Evolutionary conservation across 176 grass and related monocot genomes (phyloP).

Genomic region (Avena atlantica): DNA sequence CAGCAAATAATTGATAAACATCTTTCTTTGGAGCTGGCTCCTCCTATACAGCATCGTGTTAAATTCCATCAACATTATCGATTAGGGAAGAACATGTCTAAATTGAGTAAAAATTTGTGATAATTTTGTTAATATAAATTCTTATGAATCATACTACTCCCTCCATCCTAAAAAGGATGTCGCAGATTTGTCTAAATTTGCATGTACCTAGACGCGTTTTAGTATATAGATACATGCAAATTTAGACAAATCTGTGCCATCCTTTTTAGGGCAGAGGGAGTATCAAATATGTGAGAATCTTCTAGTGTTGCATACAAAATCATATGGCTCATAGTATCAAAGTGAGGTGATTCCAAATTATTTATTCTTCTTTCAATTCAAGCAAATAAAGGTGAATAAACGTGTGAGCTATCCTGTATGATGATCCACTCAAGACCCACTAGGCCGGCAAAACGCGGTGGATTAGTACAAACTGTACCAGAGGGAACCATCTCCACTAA

Average conservation of each 20-base stretch:
- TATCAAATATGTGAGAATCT: neutral
- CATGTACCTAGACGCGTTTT: no score
- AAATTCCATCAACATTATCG: neutral
- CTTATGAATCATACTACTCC: neutral
- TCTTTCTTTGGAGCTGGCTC: constrained; percentile 80
- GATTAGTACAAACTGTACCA: neutral
- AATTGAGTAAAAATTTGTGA: neutral
- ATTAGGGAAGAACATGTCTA: constrained; percentile 3
- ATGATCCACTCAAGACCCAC: neutral
- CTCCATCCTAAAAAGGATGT: no score
- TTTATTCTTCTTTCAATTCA: neutral
- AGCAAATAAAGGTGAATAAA: constrained; percentile 16
- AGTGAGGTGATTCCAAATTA: neutral
- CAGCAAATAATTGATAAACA: constrained; percentile 87
- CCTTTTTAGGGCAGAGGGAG: no score
- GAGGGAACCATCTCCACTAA: neutral
- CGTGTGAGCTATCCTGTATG: neutral
- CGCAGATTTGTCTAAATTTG: no score
- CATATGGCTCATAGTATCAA: neutral
- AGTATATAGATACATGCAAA: no score
- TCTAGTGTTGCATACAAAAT: constrained; percentile 3
- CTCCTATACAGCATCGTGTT: constrained; percentile 48
- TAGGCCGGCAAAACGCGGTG: neutral
- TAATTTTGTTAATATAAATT: neutral
- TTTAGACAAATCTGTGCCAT: no score